Conservation (phyloP, 768 basidiomycete species). For the Stropharia rugosoannulata region DNA sequence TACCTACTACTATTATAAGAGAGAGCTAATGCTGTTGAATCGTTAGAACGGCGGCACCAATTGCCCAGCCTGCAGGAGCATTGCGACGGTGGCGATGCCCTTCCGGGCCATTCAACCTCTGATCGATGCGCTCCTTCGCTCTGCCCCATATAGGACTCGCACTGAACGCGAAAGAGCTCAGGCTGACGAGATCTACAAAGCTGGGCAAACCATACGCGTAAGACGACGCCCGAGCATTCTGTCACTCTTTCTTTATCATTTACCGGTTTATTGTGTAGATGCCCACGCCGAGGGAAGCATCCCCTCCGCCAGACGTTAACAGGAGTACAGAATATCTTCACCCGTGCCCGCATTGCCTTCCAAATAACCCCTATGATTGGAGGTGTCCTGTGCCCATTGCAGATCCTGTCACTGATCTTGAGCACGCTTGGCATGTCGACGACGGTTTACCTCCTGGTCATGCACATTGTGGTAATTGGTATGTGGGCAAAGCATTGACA, state of each 20-base stretch:
- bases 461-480: conserved; percentile 82
- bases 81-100: conserved; percentile 66
- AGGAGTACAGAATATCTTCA: conserved; percentile 63
- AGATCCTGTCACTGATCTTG: conserved; percentile 67
- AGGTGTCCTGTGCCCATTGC: conserved; percentile 77
- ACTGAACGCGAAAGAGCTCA: conserved; percentile 71
- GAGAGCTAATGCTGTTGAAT: no score
- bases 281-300: conserved; percentile 71
- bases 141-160: conserved; percentile 63
- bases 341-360: conserved; percentile 77
- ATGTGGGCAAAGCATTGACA: conserved; percentile 15
- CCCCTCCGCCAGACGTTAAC: conserved; percentile 74
- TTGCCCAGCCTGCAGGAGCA: conserved; percentile 78
- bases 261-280: conserved; percentile 42
- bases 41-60: conserved; percentile 79
- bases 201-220: conserved; percentile 64
- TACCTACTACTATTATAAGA: background rate
- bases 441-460: conserved; percentile 82
- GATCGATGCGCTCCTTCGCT: conserved; percentile 70
- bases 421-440: conserved; percentile 75
- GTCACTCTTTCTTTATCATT: background rate
- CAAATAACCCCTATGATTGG: conserved; percentile 76
- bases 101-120: conserved; percentile 74
- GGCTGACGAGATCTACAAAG: conserved; percentile 80
- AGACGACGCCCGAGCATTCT: conserved; percentile 14